A percentile compares a stretch with the other conserved stretches of the same genome.
These are phyloP conservation scores for Colletotrichum phormii DNA, from an alignment of 2,329 filamentous ascomycete genomes.

Conservation along the genomic window DNA sequence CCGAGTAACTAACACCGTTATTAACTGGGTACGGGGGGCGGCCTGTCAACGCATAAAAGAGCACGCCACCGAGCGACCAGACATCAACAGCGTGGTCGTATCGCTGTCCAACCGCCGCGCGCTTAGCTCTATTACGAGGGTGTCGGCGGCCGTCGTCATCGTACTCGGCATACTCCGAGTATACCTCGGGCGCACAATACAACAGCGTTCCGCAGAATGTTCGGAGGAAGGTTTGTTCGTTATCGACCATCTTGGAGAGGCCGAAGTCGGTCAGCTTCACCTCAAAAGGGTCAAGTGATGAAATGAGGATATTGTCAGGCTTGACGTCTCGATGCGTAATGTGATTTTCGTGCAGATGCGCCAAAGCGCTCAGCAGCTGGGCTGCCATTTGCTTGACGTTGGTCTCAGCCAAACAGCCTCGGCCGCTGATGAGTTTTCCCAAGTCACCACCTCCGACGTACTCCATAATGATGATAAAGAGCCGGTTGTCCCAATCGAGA, in stretches of 20 bases:
- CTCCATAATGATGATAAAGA: constrained; percentile 99
- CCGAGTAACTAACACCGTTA: constrained; percentile 79
- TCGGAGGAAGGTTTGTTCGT: constrained; percentile 90
- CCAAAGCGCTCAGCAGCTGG: constrained; percentile 84
- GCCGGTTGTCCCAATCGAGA: constrained; percentile 80
- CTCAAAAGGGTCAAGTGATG: constrained; percentile 76
- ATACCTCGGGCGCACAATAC: constrained; percentile 97
- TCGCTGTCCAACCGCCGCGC: constrained; percentile 65
- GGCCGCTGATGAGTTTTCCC: constrained; percentile 74
- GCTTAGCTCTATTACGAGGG: constrained; percentile 72
- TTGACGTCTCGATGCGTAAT: constrained; percentile 99
- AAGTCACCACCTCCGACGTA: constrained; percentile 87
- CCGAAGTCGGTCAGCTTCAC: constrained; percentile 98
- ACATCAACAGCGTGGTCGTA: constrained; percentile 95
- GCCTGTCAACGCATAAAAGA: constrained; percentile 87
- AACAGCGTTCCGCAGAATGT: constrained; percentile 97
- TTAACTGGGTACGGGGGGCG: constrained; percentile 85
- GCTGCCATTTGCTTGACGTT: constrained; percentile 77
- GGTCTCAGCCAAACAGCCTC: constrained; percentile 73
- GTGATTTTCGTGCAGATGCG: constrained; percentile 86
- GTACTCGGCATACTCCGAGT: constrained; percentile 77
- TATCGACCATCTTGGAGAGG: constrained; percentile 92
- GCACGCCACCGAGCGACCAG: constrained; percentile 93
- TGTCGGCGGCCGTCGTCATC: constrained; percentile 77
- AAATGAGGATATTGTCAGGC: constrained; percentile 94